Evolutionary conservation across 2,329 filamentous ascomycete species (phyloP), one percentile per base, ranked within the genome.

Genomic region (Colletotrichum noveboracense): DNA sequence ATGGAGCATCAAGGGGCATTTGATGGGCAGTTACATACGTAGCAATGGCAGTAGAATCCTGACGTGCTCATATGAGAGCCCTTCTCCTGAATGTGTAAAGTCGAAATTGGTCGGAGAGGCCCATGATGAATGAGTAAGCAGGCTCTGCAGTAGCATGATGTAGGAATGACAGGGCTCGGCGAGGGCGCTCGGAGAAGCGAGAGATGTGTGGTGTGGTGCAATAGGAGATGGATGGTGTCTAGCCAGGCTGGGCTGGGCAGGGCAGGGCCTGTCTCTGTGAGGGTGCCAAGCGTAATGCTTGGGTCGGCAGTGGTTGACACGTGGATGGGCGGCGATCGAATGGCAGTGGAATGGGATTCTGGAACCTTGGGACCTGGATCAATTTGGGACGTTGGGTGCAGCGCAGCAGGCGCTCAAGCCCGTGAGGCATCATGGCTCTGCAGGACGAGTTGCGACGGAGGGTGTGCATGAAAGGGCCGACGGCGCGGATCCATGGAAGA

Each of bases 371-470:
- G 43, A 52, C 43, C 10, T 52, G 43, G 43, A 52, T 21, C 43
- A 52, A 13, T 21, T 52, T 52, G n/a, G 43, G 43, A 52, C 43
- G n/a, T 52, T 52, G 66, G 34, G 16, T 52, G 71, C 71, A 61
- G 61, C 21, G 71, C 60, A 61, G 48, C n/a, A 64, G 55, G n/a
- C 60, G 61, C 61, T 75, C 24, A 71, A 62, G 61, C 61, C 52
- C 36, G 52, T 65, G 60, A 66, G 60, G 61, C 61, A 71, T 43
- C 72, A 75, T 66, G 62, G 72, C 72, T 71, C 24, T 71, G 62
- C 21, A 61, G 38, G 36, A 62, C 34, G 36, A 21, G 36, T 55
- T 21, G 67, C 62, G 18, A 24, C 36, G 67, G 24, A 32, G 30
- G 28, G 28, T 30, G 34, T 30, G 70, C 73, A 75, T 75, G 64